A percentile compares a stretch with the other conserved stretches of the same genome.
These are phyloP conservation scores for Gnomoniopsis smithogilvyi DNA, from an alignment of 2,329 filamentous ascomycete species.

Conservation along the genomic window DNA sequence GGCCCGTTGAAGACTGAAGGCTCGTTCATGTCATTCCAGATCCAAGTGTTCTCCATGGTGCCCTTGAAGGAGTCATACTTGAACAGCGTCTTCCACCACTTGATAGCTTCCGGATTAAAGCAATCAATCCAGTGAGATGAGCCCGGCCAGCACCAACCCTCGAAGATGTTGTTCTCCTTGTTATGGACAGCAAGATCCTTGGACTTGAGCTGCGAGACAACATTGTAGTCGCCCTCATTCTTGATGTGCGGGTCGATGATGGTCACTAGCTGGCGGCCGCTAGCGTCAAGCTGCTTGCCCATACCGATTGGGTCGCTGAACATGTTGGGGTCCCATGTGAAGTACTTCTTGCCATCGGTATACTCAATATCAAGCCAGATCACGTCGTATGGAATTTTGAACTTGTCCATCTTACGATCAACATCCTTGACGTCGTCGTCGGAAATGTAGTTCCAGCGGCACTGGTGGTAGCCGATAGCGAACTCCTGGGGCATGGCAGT, in stretches of 20 bases:
- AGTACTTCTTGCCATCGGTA: conserved; percentile 95
- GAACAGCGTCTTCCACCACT: conserved; percentile 91
- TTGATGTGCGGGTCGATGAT: conserved; percentile 99
- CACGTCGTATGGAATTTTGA: conserved; percentile 93
- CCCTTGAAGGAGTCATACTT: conserved; percentile 86
- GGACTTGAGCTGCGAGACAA: conserved; percentile 78
- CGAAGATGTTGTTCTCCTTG: conserved; percentile 85
- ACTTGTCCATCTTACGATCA: conserved; percentile 92
- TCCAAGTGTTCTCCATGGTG: conserved; percentile 79
- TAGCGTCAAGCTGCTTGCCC: conserved; percentile 80
- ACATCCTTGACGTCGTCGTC: conserved; percentile 97
- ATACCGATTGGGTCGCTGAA: conserved; percentile 85
- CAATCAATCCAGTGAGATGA: conserved; percentile 95
- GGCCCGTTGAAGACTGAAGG: conserved; percentile 98
- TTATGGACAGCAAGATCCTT: conserved; percentile 83
- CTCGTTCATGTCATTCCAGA: conserved; percentile 99
- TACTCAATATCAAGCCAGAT: conserved; percentile 99
- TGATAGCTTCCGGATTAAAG: conserved; percentile 86
- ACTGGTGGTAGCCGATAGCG: conserved; percentile 91
- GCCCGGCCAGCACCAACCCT: conserved; percentile 98
- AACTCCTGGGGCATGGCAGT: conserved; percentile 92
- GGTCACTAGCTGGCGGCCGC: conserved; percentile 84
- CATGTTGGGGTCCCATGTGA: conserved; percentile 89
- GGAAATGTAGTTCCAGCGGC: conserved; percentile 97
- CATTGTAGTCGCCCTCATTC: conserved; percentile 73